Evolutionary conservation across 805 yeast species (phyloP).

Genomic region (Ogataea parapolymorpha): DNA sequence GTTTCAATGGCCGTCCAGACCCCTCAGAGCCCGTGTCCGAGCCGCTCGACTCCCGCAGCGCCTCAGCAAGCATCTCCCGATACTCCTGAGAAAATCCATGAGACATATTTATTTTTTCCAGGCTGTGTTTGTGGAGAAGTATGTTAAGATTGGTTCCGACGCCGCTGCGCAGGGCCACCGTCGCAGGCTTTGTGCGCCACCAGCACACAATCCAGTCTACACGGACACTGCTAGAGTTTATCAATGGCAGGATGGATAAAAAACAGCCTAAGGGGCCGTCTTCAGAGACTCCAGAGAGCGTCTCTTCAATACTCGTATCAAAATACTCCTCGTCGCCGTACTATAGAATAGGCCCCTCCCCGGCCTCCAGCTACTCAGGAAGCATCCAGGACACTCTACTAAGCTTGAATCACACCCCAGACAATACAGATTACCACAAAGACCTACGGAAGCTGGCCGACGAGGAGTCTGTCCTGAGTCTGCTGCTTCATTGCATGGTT

Average conservation of each 20-base stretch:
- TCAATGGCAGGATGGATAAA: background rate
- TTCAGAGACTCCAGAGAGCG: background rate
- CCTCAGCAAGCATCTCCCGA: conserved; percentile 23
- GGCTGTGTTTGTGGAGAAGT: conserved; percentile 9
- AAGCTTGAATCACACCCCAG: background rate
- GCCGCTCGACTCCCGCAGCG: conserved; percentile 12
- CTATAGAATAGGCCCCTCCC: background rate
- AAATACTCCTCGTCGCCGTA: conserved; percentile 4
- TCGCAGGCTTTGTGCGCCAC: background rate
- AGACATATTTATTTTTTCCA: conserved; percentile 13
- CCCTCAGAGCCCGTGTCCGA: conserved; percentile 12
- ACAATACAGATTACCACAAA: conserved; percentile 3
- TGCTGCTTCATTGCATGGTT: conserved; percentile 21
- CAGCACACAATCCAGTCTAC: background rate
- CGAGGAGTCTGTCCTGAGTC: conserved; percentile 25
- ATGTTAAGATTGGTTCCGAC: conserved; percentile 2
- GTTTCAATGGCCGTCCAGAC: background rate
- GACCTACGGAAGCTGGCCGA: conserved; percentile 17
- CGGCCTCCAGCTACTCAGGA: conserved; percentile 8
- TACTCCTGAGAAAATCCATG: conserved; percentile 18
- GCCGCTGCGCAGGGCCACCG: background rate
- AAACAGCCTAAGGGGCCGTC: background rate
- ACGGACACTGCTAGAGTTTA: background rate
- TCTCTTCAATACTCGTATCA: conserved; percentile 5
- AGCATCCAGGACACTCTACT: conserved; percentile 13